Conservation (phyloP, 257 asterid genomes). For the Nicotiana paniculata region DNA sequence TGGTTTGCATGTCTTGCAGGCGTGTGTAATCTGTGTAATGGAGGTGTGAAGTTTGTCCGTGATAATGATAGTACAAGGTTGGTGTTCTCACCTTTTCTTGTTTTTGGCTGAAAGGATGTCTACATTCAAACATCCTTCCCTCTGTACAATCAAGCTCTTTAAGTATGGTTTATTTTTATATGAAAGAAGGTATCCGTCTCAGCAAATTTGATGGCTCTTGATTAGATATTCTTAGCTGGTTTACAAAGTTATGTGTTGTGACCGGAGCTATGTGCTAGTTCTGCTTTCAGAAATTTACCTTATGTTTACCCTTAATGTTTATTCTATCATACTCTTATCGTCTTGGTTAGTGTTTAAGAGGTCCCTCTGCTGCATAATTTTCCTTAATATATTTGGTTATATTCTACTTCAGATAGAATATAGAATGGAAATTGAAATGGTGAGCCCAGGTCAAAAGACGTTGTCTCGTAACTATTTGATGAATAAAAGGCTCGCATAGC, state of each 20-base stretch:
- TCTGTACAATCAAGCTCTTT: background rate
- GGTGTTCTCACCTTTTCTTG: constrained; percentile 1
- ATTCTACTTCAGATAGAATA: background rate
- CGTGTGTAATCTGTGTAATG: constrained; percentile 86
- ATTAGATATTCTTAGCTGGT: background rate
- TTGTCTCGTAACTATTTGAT: background rate
- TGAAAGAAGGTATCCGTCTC: background rate
- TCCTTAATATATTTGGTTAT: background rate
- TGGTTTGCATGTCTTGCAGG: constrained; percentile 29
- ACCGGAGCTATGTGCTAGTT: background rate
- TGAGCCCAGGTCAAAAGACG: background rate
- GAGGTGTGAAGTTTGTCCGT: constrained; percentile 83
- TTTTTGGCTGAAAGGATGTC: background rate
- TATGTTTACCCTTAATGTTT: background rate
- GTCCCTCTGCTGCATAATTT: background rate
- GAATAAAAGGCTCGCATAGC: background rate
- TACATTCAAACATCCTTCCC: background rate
- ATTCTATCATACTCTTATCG: background rate
- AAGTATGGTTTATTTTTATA: background rate
- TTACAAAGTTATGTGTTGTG: background rate
- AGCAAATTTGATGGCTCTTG: background rate
- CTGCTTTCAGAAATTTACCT: background rate
- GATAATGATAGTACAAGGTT: constrained; percentile 66
- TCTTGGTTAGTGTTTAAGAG: background rate
- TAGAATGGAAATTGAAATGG: background rate